Conservation (phyloP, 2,329 filamentous ascomycete species). For the Ophiostoma fasciatum region DNA sequence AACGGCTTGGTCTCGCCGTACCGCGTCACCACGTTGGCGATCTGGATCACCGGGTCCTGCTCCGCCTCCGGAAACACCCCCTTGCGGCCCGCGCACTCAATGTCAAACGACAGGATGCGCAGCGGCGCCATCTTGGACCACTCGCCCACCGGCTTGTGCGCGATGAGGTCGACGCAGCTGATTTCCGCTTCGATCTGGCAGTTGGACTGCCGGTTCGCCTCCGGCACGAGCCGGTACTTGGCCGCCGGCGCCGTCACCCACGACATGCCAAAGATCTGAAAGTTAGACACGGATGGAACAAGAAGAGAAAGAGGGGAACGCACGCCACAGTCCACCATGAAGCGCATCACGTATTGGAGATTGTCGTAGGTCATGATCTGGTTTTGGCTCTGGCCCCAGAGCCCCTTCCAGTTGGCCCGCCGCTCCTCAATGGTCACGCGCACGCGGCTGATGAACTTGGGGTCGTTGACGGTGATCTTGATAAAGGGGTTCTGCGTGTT, state of each 20-base stretch:
- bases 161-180: conserved; percentile 67
- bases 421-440: conserved; percentile 61
- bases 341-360: conserved; percentile 85
- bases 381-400: conserved; percentile 57
- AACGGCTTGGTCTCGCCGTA: conserved; percentile 96
- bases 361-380: conserved; percentile 88
- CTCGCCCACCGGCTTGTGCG: conserved; percentile 78
- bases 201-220: conserved; percentile 62
- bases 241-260: conserved; percentile 78
- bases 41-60: conserved; percentile 90
- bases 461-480: conserved; percentile 85
- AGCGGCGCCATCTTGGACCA: conserved; percentile 98
- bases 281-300: background rate
- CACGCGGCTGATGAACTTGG: conserved; percentile 65
- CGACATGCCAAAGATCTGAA: conserved; percentile 78
- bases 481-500: conserved; percentile 85
- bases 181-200: conserved; percentile 92
- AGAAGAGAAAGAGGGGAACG: background rate
- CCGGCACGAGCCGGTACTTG: conserved; percentile 56
- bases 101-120: conserved; percentile 89
- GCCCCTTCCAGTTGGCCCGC: conserved; percentile 72
- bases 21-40: conserved; percentile 86
- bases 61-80: conserved; percentile 92
- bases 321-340: conserved; percentile 95
- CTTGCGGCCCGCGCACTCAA: conserved; percentile 94